Percentiles rank a stretch among this genome's conserved stretches.
Conservation (phyloP, 441 rosid genomes). For the Kokia cookei region DNA sequence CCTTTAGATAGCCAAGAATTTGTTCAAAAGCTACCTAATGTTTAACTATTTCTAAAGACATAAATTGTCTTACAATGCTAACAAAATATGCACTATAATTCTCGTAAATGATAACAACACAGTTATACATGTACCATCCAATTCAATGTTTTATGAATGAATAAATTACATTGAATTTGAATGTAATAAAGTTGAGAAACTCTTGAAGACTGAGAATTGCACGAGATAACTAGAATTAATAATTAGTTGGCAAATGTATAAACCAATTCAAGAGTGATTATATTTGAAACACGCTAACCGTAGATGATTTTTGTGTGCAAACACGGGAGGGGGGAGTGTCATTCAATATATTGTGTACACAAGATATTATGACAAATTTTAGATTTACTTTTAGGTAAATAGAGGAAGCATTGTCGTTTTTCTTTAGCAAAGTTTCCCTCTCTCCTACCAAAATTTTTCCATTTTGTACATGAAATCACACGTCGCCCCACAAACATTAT, state of each 20-base stretch:
- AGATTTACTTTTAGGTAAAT: background rate
- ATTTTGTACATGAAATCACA: background rate
- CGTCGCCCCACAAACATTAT: background rate
- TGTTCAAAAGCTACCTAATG: too few species aligned
- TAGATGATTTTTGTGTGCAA: background rate
- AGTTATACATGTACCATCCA: background rate
- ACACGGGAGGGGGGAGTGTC: background rate
- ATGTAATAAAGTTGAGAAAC: background rate
- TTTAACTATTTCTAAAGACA: too few species aligned
- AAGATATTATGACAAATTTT: background rate
- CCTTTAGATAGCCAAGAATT: too few species aligned
- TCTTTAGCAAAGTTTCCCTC: background rate
- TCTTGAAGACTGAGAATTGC: background rate
- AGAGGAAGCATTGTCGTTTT: background rate
- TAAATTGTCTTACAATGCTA: too few species aligned
- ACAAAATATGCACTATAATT: too few species aligned
- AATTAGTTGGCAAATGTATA: background rate
- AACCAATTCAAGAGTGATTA: background rate
- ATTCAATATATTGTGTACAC: background rate
- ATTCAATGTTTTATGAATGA: background rate
- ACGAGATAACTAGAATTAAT: background rate
- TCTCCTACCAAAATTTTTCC: background rate
- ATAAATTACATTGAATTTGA: background rate
- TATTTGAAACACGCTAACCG: background rate
- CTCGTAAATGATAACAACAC: background rate